phyloP scores from a whole-genome alignment of 2,329 filamentous ascomycete genomes.

The Scolecobasidium constrictum region DNA sequence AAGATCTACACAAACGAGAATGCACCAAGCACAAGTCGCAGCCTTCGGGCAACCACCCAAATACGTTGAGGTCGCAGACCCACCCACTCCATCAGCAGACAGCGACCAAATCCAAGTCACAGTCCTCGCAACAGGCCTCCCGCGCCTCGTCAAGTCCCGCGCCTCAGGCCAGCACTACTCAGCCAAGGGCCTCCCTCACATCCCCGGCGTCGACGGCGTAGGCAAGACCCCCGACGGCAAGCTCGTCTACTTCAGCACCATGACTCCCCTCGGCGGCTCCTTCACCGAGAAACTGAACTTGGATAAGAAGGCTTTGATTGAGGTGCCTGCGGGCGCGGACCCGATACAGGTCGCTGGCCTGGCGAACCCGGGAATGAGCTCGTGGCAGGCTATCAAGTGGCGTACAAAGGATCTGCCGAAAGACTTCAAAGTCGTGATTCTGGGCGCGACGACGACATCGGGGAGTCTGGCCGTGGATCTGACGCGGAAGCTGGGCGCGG shows the following conservation, averaged over 20 bases:
- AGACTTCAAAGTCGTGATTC: conserved; percentile 38
- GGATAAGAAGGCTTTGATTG: conserved; percentile 25
- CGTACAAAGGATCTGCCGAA: conserved; percentile 29
- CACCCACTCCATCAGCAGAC: conserved; percentile 25
- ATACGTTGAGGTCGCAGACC: conserved; percentile 17
- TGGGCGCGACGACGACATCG: conserved; percentile 43
- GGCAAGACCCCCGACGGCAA: conserved; percentile 34
- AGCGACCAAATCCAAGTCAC: conserved; percentile 36
- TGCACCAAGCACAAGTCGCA: conserved; percentile 30
- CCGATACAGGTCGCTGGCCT: conserved; percentile 40
- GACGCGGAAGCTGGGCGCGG: conserved; percentile 38
- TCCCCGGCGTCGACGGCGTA: conserved; percentile 43
- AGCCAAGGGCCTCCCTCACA: conserved; percentile 37
- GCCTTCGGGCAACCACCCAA: conserved; percentile 27
- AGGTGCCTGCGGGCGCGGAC: conserved; percentile 36
- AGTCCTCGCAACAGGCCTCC: conserved; percentile 41
- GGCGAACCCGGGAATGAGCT: conserved; percentile 44
- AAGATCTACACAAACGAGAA: too few relatives aligned
- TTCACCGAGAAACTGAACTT: conserved; percentile 41
- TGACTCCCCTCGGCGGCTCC: conserved; percentile 27
- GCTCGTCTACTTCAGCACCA: conserved; percentile 39
- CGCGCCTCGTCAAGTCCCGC: conserved; percentile 42
- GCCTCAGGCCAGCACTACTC: conserved; percentile 46
- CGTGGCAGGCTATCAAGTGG: conserved; percentile 46
- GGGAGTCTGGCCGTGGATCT: conserved; percentile 41